phyloP scores from a whole-genome alignment of 2,329 filamentous ascomycete genomes.

The Aspergillus brasiliensis region DNA sequence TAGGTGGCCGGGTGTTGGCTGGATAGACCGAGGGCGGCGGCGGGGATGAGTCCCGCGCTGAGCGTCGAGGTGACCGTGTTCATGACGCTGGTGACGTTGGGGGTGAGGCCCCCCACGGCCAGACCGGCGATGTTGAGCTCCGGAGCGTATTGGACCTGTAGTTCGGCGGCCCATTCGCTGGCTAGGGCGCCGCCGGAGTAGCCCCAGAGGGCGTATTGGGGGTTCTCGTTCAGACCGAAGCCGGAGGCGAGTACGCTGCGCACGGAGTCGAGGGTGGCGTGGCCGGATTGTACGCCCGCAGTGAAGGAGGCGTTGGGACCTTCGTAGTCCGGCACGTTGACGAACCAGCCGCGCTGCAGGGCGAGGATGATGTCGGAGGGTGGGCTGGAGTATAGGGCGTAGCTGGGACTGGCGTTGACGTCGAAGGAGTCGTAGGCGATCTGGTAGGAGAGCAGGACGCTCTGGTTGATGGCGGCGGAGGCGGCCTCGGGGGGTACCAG shows the following conservation, averaged over 20 bases:
- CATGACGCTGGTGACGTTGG: conserved; percentile 10
- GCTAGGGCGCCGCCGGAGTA: conserved; percentile 10
- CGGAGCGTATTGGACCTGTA: conserved; percentile 8
- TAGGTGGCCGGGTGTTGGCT: background rate
- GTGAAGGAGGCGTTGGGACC: conserved; percentile 47
- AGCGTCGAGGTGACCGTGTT: background rate
- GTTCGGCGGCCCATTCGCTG: conserved; percentile 11
- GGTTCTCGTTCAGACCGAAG: conserved; percentile 23
- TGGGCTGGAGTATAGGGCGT: conserved; percentile 21
- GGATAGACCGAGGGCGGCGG: background rate
- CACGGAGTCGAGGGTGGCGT: conserved; percentile 47
- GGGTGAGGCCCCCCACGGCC: conserved; percentile 6
- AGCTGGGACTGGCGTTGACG: conserved; percentile 26
- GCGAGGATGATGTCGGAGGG: conserved; percentile 37
- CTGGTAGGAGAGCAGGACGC: conserved; percentile 44
- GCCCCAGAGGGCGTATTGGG: conserved; percentile 21
- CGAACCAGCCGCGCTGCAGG: conserved; percentile 49
- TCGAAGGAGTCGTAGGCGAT: conserved; percentile 30
- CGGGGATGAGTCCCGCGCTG: background rate
- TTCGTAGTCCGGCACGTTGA: conserved; percentile 52
- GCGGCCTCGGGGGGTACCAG: conserved; percentile 34
- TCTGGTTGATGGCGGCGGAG: conserved; percentile 8
- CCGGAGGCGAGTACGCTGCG: conserved; percentile 41
- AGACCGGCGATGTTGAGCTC: conserved; percentile 2
- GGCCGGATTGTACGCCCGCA: conserved; percentile 44